A percentile compares a stretch with the other conserved stretches of the same genome.
phyloP scores from a whole-genome alignment of 2,329 filamentous ascomycete species.

The Colletotrichum lindemuthianum region DNA sequence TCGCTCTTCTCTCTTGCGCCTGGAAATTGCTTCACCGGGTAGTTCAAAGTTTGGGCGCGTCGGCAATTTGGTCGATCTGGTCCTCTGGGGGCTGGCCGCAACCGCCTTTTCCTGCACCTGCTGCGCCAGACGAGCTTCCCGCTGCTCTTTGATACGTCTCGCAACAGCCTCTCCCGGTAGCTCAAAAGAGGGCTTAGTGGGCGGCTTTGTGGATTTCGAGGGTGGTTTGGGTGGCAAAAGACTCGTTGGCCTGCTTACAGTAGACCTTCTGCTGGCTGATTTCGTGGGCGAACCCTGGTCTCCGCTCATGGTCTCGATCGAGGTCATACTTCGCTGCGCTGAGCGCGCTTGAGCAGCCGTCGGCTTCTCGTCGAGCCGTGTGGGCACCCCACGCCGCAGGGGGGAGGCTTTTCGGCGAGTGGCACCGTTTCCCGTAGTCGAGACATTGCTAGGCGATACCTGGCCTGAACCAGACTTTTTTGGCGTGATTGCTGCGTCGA shows the following conservation, averaged over 20 bases:
- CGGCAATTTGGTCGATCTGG: conserved; percentile 62
- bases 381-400: conserved; percentile 44
- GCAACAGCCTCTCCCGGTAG: conserved; percentile 71
- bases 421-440: neutral
- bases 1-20: conserved; percentile 64
- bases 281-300: conserved; percentile 35
- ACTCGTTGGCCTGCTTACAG: conserved; percentile 49
- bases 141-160: conserved; percentile 66
- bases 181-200: conserved; percentile 67
- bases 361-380: conserved; percentile 55
- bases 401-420: neutral
- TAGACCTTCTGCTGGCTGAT: conserved; percentile 39
- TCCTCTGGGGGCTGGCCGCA: conserved; percentile 50
- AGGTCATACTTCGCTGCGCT: conserved; percentile 54
- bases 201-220: conserved; percentile 63
- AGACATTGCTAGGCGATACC: neutral
- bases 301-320: conserved; percentile 40
- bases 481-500: conserved; percentile 52
- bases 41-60: conserved; percentile 69
- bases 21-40: conserved; percentile 69
- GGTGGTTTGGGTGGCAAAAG: conserved; percentile 57
- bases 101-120: conserved; percentile 39
- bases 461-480: conserved; percentile 32
- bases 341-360: conserved; percentile 46
- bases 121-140: conserved; percentile 62